phyloP scores from a whole-genome alignment of 768 basidiomycete species.

The Russula vinacea region DNA sequence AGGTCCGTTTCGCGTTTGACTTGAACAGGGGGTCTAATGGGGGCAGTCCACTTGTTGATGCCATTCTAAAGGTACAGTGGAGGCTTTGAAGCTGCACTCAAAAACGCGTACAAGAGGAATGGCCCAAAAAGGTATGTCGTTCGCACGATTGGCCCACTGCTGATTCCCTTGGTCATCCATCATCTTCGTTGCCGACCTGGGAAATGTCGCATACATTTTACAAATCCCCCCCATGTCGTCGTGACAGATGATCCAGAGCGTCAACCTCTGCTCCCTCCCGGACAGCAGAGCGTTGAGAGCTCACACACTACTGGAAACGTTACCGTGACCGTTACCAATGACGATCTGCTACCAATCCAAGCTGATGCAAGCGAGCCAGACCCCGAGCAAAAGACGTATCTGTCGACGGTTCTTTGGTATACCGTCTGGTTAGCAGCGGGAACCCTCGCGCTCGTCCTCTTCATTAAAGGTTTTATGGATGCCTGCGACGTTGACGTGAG shows the following conservation, averaged over 20 bases:
- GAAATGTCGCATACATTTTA: background rate
- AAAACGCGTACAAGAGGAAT: background rate
- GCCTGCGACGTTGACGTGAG: constrained; percentile 64
- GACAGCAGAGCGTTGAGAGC: constrained; percentile 1
- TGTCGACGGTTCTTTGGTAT: constrained; percentile 37
- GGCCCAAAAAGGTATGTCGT: background rate
- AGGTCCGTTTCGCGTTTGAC: constrained; percentile 65
- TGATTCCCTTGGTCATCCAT: background rate
- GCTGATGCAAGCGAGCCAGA: background rate
- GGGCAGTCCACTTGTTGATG: constrained; percentile 50
- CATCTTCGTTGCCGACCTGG: background rate
- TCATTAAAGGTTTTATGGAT: constrained; percentile 70
- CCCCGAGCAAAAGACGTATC: constrained; percentile 30
- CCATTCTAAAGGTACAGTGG: constrained; percentile 15
- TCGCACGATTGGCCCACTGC: background rate
- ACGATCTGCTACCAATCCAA: background rate
- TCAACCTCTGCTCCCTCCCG: constrained; percentile 13
- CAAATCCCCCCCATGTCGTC: constrained; percentile 8
- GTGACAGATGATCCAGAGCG: constrained; percentile 10
- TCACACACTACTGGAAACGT: background rate
- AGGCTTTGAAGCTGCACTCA: background rate
- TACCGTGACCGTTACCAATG: background rate
- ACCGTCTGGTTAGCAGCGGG: constrained; percentile 39
- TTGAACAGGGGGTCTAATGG: constrained; percentile 64
- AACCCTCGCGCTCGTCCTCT: constrained; percentile 44